Percentiles rank a stretch among this genome's conserved stretches.
Conservation (phyloP, 2,329 filamentous ascomycete species). For the Bipolaris gigantea region DNA sequence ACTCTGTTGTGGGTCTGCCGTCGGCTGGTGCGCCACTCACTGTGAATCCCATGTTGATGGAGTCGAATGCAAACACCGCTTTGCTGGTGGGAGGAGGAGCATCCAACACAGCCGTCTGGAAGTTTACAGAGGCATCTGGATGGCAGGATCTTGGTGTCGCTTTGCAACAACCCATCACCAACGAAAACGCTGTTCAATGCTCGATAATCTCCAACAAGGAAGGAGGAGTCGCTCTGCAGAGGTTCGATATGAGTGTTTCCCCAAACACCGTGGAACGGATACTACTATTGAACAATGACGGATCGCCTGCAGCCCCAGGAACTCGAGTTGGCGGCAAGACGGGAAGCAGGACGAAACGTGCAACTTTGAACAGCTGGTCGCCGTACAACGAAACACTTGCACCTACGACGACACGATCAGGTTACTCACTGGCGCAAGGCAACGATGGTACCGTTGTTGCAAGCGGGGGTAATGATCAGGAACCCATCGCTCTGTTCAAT, state of each 20-base stretch:
- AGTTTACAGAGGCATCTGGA: conserved; percentile 64
- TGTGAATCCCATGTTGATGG: conserved; percentile 70
- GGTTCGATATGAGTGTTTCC: conserved; percentile 72
- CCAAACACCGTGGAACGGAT: conserved; percentile 76
- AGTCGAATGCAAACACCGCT: conserved; percentile 71
- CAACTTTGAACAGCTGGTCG: conserved; percentile 70
- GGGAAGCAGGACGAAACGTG: conserved; percentile 48
- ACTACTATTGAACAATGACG: conserved; percentile 65
- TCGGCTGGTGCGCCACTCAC: conserved; percentile 59
- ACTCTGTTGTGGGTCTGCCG: conserved; percentile 59
- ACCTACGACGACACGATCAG: conserved; percentile 64
- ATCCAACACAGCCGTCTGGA: conserved; percentile 68
- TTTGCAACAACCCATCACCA: conserved; percentile 63
- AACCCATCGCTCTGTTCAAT: conserved; percentile 77
- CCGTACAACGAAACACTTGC: conserved; percentile 75
- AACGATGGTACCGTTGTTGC: conserved; percentile 70
- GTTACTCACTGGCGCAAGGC: conserved; percentile 72
- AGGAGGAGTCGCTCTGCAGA: conserved; percentile 74
- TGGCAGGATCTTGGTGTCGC: conserved; percentile 71
- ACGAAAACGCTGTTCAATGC: conserved; percentile 62
- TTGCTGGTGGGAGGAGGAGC: conserved; percentile 73
- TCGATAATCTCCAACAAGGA: conserved; percentile 72
- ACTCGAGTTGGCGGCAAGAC: conserved; percentile 48
- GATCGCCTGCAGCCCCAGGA: conserved; percentile 53
- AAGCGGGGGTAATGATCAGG: conserved; percentile 67